Base-by-base conservation (phyloP, 371 early-diverging fungal genomes). In the Mortierella sp. region DNA sequence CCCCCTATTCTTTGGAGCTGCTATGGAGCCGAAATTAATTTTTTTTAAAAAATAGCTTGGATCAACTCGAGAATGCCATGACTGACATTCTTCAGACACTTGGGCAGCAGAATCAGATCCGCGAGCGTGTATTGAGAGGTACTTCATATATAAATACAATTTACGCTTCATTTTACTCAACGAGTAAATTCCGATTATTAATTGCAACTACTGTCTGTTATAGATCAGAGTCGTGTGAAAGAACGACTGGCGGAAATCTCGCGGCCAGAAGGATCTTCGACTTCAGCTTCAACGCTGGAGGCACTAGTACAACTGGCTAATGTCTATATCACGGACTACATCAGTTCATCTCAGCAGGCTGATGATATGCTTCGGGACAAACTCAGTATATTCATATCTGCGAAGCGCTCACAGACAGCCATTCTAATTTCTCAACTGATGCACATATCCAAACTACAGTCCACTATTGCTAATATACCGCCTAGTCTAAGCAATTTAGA, bases 241-340 rank as follows among this genome's bases (percentile, higher is more conserved):
- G 80, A 74, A 37, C 43, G 65, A 1, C 43, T 80, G 49, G 22
- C 56, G 4, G 80, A 80, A 40, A 63, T 80, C 15, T 70, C 75
- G 8, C 63, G 42, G 32, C 65, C 80, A 1, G 45, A 64, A 6
- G 63, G 67, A 53, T 69, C 70, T 22, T 51, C 79, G 12, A 61
- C 61, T 23, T 65, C 80, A 8, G 57, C 64, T 23, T 85, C 88
- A 17, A 86, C 82, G 4, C 69, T 92, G 4, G 88, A 88, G 23
- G 88, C 92, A 1, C 83, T 94, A 26, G 79, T 86, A 15, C 89
- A 89, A 49, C 81, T 94, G 19, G 88, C 90, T 0, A 82, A 86
- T 15, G 89, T 92, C 49, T 92, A 94, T 68, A 66, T 78, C 8
- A 70, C 79, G 7, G 93, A 94, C 42, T 92, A 92, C 70, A 67